Evolutionary conservation across 768 basidiomycete species (phyloP).

Genomic region (Lactarius sanguifluus): DNA sequence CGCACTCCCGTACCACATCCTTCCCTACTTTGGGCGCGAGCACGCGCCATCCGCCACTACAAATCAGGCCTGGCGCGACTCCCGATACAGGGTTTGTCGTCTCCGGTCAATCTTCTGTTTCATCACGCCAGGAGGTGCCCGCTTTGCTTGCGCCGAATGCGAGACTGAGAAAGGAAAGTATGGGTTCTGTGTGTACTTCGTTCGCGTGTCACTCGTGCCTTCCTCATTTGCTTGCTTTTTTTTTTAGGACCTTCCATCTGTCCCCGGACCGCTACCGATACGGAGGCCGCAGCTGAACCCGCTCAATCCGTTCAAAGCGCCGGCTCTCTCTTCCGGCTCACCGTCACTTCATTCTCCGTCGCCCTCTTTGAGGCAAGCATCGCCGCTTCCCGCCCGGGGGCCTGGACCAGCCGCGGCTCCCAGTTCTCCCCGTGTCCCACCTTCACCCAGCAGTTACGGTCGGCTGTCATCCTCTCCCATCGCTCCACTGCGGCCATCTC

Average conservation of each 20-base stretch:
- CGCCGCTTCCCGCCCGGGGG: conserved; percentile 42
- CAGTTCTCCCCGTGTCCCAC: conserved; percentile 43
- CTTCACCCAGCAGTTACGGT: conserved; percentile 41
- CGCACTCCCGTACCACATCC: conserved; percentile 40
- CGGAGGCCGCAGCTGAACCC: conserved; percentile 43
- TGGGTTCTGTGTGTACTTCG: conserved; percentile 38
- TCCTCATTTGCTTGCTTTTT: conserved; percentile 6
- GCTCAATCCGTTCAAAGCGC: conserved; percentile 51
- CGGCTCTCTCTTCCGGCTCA: conserved; percentile 48
- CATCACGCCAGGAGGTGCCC: conserved; percentile 35
- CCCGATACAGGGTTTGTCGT: conserved; percentile 34
- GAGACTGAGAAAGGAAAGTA: conserved; percentile 53
- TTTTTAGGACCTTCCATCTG: conserved; percentile 40
- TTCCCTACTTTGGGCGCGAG: conserved; percentile 40
- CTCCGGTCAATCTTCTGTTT: conserved; percentile 44
- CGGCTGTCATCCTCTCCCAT: conserved; percentile 35
- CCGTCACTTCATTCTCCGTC: conserved; percentile 51
- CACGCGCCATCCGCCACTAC: conserved; percentile 38
- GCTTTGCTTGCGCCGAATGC: conserved; percentile 32
- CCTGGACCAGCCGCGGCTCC: conserved; percentile 38
- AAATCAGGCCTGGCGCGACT: conserved; percentile 31
- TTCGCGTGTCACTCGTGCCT: conserved; percentile 6
- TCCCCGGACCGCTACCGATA: conserved; percentile 45
- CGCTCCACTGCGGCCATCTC: conserved; percentile 42
- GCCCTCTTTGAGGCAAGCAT: conserved; percentile 47